Evolutionary conservation across 2,329 filamentous ascomycete genomes (phyloP).

Genomic region (Dryadomyces sulphureus): DNA sequence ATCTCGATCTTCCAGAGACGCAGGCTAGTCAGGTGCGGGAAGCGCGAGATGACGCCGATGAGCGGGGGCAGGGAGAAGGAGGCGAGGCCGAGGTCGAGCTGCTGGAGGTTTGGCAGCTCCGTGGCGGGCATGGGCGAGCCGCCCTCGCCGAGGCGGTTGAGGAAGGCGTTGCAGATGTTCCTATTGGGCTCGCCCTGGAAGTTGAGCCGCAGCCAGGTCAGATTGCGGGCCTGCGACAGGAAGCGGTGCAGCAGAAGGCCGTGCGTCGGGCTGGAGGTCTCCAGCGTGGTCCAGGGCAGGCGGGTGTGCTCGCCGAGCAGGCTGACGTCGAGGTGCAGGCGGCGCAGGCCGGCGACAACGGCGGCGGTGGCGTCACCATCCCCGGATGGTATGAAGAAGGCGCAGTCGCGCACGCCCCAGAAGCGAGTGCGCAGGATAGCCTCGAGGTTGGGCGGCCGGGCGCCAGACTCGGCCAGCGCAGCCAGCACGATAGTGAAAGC

Average conservation of each 20-base stretch:
- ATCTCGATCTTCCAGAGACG: neutral
- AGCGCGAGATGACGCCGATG: neutral
- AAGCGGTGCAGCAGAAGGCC: conserved; percentile 17
- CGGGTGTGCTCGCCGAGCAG: neutral
- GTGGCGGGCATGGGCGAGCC: neutral
- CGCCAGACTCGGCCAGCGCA: conserved; percentile 25
- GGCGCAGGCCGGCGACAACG: conserved; percentile 29
- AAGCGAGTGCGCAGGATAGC: conserved; percentile 23
- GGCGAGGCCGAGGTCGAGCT: neutral
- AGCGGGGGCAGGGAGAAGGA: neutral
- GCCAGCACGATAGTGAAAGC: conserved; percentile 26
- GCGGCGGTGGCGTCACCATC: conserved; percentile 20
- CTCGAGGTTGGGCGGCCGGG: conserved; percentile 28
- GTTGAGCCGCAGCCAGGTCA: conserved; percentile 40
- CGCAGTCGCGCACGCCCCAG: conserved; percentile 20
- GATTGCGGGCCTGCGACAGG: conserved; percentile 22
- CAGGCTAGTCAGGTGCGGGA: neutral
- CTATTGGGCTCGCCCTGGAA: conserved; percentile 14
- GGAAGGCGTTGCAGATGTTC: neutral
- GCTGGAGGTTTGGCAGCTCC: neutral
- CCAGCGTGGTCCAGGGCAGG: neutral
- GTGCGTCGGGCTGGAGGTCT: conserved; percentile 8
- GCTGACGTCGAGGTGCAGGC: conserved; percentile 24
- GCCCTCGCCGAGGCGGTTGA: neutral
- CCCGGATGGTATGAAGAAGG: conserved; percentile 30